Conservation (phyloP, 176 grass and related monocot species). For the Thinopyrum elongatum region DNA sequence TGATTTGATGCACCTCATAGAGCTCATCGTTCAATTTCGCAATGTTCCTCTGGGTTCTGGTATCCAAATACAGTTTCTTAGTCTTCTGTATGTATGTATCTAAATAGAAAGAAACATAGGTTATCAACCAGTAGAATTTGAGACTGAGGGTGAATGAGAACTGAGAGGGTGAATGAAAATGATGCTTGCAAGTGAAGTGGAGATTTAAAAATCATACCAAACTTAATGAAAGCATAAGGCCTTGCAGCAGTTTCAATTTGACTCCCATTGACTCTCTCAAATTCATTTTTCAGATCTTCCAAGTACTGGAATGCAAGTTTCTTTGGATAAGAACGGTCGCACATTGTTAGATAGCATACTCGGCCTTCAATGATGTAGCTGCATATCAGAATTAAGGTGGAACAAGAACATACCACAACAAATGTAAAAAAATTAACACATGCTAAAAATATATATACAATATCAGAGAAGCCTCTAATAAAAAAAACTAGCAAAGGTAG, state of each 20-base stretch:
- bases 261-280: slow-evolving; percentile 82
- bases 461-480: neutral
- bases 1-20: slow-evolving; percentile 95
- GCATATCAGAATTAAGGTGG: slow-evolving; percentile 32
- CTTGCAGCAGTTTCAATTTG: slow-evolving; percentile 98
- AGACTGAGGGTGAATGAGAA: neutral
- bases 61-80: slow-evolving; percentile 94
- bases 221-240: slow-evolving; percentile 97
- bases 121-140: slow-evolving; percentile 16
- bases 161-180: neutral
- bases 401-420: neutral
- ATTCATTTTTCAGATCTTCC: slow-evolving; percentile 98
- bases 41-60: slow-evolving; percentile 90
- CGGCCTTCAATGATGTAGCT: slow-evolving; percentile 93
- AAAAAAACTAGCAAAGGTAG: neutral
- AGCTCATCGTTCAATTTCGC: slow-evolving; percentile 94
- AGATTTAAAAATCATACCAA: slow-evolving; percentile 53
- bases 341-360: slow-evolving; percentile 98
- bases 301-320: slow-evolving; percentile 97
- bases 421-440: neutral
- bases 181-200: slow-evolving; percentile 7
- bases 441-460: neutral
- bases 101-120: slow-evolving; percentile 31
- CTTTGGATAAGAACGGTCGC: slow-evolving; percentile 93
- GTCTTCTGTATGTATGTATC: slow-evolving; percentile 99